Evolutionary conservation across 331 rosid species (phyloP).

Genomic region (Acacia concinna): DNA sequence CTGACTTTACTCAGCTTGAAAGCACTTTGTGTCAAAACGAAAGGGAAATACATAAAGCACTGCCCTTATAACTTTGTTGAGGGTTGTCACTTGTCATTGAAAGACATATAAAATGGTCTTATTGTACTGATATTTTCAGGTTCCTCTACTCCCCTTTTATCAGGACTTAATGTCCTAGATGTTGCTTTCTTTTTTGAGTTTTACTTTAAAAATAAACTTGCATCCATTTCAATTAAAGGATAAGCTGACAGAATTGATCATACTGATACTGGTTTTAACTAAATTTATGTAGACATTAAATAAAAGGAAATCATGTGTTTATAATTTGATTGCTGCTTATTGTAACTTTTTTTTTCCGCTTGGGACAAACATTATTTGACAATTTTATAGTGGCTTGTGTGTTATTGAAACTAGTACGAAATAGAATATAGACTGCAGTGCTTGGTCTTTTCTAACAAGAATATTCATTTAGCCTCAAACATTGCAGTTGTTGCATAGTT

Average conservation of each 20-base stretch:
- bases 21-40: not conserved
- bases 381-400: not conserved
- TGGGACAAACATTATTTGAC: not conserved
- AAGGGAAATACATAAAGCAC: not conserved
- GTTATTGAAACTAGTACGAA: not conserved
- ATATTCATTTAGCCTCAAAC: not conserved
- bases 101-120: not conserved
- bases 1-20: not conserved
- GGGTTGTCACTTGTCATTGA: too few species aligned
- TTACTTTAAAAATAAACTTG: not conserved
- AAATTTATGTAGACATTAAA: not conserved
- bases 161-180: not conserved
- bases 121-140: not conserved
- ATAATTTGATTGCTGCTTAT: not conserved
- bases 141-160: not conserved
- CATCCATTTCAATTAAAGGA: too few species aligned
- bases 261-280: not conserved
- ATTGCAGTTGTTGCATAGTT: not conserved
- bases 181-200: not conserved
- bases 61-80: not conserved
- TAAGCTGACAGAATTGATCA: not conserved
- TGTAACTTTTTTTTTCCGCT: not conserved
- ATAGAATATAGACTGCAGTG: not conserved
- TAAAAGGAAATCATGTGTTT: not conserved
- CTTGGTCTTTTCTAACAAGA: not conserved